phyloP scores from a whole-genome alignment of 164 flowering plant species.

The Houttuynia cordata region DNA sequence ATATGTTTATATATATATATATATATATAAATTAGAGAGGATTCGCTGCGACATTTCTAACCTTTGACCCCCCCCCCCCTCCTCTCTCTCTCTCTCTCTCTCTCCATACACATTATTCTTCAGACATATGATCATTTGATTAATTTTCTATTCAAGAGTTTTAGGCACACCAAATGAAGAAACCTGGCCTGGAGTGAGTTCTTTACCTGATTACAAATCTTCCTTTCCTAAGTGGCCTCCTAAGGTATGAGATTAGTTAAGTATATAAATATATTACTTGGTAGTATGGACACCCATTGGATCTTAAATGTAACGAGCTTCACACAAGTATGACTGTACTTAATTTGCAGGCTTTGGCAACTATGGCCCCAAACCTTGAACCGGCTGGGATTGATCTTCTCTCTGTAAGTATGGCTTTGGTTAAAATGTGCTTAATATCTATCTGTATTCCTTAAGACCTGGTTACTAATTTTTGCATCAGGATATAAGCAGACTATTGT shows the following conservation, averaged over 20 bases:
- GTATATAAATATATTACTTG: neutral
- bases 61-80: too few species aligned
- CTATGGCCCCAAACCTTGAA: constrained; percentile 70
- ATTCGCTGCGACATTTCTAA: too few species aligned
- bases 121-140: neutral
- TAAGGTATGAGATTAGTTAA: constrained; percentile 31
- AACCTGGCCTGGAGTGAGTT: constrained; percentile 91
- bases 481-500: too few species aligned
- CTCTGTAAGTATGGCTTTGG: constrained; percentile 40
- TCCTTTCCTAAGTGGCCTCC: constrained; percentile 87
- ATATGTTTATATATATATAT: too few species aligned
- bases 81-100: too few species aligned
- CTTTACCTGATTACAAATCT: constrained; percentile 82
- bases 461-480: too few species aligned
- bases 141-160: constrained; percentile 27
- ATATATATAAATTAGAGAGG: neutral
- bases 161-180: constrained; percentile 90
- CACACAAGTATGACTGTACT: neutral
- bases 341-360: constrained; percentile 50
- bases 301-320: neutral
- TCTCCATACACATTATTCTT: neutral
- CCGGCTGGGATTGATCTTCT: constrained; percentile 83
- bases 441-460: too few species aligned
- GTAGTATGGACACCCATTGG: neutral
- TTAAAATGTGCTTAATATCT: too few species aligned